Percentiles rank a stretch among this genome's conserved stretches.
phyloP scores from a whole-genome alignment of 129 eudicot genomes.

The Dittrichia graveolens region DNA sequence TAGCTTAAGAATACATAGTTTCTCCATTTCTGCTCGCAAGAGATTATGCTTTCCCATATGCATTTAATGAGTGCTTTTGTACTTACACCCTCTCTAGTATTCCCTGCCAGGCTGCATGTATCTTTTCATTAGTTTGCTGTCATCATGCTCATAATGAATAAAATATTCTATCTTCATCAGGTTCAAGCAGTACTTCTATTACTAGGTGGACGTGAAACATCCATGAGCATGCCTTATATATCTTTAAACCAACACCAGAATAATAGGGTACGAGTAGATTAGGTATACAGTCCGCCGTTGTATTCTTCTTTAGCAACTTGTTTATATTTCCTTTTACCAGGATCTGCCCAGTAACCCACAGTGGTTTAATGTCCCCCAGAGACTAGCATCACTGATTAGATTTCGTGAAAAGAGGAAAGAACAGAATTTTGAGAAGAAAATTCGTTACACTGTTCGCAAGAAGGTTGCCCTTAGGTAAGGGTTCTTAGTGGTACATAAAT shows the following conservation, averaged over 20 bases:
- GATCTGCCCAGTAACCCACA: slow-evolving; percentile 51
- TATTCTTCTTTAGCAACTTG: not conserved
- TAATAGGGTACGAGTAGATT: slow-evolving; percentile 39
- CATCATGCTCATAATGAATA: not conserved
- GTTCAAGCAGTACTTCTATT: slow-evolving; percentile 70
- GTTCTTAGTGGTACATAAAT: not conserved
- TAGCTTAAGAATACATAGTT: too few relatives aligned
- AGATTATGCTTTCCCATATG: too few relatives aligned
- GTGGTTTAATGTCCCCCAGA: slow-evolving; percentile 35
- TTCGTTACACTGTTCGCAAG: slow-evolving; percentile 68
- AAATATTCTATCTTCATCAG: slow-evolving; percentile 26
- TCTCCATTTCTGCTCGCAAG: too few relatives aligned
- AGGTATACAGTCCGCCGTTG: not conserved
- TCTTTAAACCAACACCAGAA: slow-evolving; percentile 32
- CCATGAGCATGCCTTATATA: slow-evolving; percentile 39
- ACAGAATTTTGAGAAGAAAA: slow-evolving; percentile 65
- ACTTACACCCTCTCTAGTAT: too few relatives aligned
- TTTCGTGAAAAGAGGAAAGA: slow-evolving; percentile 65
- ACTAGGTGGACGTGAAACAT: slow-evolving; percentile 44
- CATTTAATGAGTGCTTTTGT: too few relatives aligned
- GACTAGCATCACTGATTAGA: slow-evolving; percentile 57
- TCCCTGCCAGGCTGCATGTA: not conserved
- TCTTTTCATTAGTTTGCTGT: not conserved
- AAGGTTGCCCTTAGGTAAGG: slow-evolving; percentile 66
- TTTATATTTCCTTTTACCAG: slow-evolving; percentile 26